Conservation (phyloP, 805 yeast genomes). For the Komagataella pseudopastoris region DNA sequence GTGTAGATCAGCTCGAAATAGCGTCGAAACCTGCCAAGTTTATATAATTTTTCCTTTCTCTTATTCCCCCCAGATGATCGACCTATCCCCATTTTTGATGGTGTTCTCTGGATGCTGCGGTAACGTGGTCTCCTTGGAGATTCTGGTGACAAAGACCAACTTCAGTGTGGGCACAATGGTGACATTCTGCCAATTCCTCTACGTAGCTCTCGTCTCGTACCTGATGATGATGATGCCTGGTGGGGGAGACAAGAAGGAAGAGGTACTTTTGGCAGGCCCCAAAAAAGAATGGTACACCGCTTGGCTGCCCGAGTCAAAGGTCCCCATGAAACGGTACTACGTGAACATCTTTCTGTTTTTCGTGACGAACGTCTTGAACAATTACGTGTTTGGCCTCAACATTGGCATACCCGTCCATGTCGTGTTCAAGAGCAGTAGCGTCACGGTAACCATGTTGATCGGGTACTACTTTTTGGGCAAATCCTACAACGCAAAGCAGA, state of each 20-base stretch:
- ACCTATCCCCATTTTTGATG: constrained; percentile 9
- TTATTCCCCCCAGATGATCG: constrained; percentile 1
- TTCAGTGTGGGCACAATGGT: constrained; percentile 32
- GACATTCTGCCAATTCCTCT: constrained; percentile 44
- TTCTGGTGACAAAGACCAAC: constrained; percentile 22
- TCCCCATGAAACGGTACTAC: constrained; percentile 31
- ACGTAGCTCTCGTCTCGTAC: constrained; percentile 32
- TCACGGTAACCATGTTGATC: constrained; percentile 44
- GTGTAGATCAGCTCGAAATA: background rate
- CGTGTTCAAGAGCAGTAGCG: constrained; percentile 49
- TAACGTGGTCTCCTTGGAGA: constrained; percentile 52
- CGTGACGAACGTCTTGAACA: constrained; percentile 37
- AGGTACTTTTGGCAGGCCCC: constrained; percentile 14
- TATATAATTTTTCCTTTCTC: background rate
- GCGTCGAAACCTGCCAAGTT: background rate
- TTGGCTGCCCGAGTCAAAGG: constrained; percentile 17
- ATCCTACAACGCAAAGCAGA: constrained; percentile 29
- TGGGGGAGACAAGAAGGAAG: background rate
- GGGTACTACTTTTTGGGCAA: constrained; percentile 35
- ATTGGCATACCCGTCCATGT: constrained; percentile 58
- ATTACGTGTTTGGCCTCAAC: constrained; percentile 40
- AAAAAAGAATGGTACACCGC: constrained; percentile 11
- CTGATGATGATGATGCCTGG: constrained; percentile 7
- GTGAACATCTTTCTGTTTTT: constrained; percentile 37
- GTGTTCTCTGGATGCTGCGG: constrained; percentile 68